Conservation (phyloP, 2,329 filamentous ascomycete genomes). For the Colletotrichum siamense region DNA sequence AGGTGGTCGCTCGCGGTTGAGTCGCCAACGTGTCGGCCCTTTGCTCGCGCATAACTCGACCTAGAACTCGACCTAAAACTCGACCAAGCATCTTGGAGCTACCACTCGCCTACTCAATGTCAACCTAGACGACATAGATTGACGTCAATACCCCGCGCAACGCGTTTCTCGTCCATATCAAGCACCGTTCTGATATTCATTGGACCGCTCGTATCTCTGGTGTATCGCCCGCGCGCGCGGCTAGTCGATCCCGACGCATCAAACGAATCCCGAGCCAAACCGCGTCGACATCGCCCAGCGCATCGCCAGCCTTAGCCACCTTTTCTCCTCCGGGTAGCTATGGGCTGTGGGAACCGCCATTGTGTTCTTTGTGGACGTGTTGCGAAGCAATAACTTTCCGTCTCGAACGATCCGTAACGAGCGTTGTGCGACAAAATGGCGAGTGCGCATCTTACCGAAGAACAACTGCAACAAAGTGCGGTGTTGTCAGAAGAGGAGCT, state of each 20-base stretch:
- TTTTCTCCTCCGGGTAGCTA: neutral
- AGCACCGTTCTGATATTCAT: neutral
- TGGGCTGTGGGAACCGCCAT: neutral
- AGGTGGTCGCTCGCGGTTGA: neutral
- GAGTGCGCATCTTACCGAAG: constrained; percentile 60
- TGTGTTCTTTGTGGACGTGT: neutral
- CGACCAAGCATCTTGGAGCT: neutral
- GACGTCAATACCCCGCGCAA: neutral
- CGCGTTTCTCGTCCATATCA: neutral
- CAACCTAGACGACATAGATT: neutral
- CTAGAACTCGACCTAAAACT: neutral
- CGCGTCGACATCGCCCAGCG: neutral
- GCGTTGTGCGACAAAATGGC: constrained; percentile 40
- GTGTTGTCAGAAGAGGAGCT: constrained; percentile 54
- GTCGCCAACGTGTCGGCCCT: neutral
- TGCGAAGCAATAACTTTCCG: neutral
- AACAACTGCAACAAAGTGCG: constrained; percentile 62
- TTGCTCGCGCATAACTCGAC: neutral
- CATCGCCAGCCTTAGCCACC: neutral
- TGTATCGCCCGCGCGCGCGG: neutral
- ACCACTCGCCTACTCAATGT: neutral
- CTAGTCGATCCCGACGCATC: neutral
- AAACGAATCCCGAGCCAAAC: neutral
- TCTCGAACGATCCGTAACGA: neutral
- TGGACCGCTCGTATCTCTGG: neutral